Evolutionary conservation across 2,329 filamentous ascomycete genomes (phyloP).

Genomic region (Hypoxylon sp.): DNA sequence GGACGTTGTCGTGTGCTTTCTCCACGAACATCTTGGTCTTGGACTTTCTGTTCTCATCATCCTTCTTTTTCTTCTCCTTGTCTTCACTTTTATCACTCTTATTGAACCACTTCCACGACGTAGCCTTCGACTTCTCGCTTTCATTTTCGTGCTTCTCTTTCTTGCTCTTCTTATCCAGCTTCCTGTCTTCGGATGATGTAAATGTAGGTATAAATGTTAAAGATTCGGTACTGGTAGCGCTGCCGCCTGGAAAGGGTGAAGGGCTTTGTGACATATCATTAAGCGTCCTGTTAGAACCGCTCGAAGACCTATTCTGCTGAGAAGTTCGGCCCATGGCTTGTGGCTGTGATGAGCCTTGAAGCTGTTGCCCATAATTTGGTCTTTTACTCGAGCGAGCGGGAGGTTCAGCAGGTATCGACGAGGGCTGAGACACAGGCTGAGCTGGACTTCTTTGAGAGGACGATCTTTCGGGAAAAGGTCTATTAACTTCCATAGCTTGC

Average conservation of each 20-base stretch:
- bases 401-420: conserved; percentile 59
- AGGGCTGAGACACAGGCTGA: conserved; percentile 63
- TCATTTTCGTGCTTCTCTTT: conserved; percentile 77
- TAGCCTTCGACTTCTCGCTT: conserved; percentile 68
- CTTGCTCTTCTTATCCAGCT: conserved; percentile 78
- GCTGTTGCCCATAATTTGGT: conserved; percentile 53
- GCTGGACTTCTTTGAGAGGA: conserved; percentile 62
- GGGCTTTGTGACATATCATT: conserved; percentile 75
- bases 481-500: conserved; percentile 43
- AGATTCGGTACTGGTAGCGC: conserved; percentile 76
- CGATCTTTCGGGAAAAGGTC: conserved; percentile 65
- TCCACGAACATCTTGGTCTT: conserved; percentile 71
- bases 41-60: conserved; percentile 72
- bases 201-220: conserved; percentile 85
- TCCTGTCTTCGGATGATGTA: conserved; percentile 73
- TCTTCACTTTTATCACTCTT: conserved; percentile 76
- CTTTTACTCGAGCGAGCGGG: conserved; percentile 62
- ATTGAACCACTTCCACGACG: conserved; percentile 86
- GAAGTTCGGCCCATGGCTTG: conserved; percentile 43
- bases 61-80: conserved; percentile 76
- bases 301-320: conserved; percentile 48
- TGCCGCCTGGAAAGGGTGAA: conserved; percentile 77
- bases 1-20: conserved; percentile 79
- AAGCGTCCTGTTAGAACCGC: conserved; percentile 62
- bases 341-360: conserved; percentile 43